A percentile compares a stretch with the other conserved stretches of the same genome.
Conservation (phyloP, 1,139 yeast genomes). For the Wickerhamomyces sp. region DNA sequence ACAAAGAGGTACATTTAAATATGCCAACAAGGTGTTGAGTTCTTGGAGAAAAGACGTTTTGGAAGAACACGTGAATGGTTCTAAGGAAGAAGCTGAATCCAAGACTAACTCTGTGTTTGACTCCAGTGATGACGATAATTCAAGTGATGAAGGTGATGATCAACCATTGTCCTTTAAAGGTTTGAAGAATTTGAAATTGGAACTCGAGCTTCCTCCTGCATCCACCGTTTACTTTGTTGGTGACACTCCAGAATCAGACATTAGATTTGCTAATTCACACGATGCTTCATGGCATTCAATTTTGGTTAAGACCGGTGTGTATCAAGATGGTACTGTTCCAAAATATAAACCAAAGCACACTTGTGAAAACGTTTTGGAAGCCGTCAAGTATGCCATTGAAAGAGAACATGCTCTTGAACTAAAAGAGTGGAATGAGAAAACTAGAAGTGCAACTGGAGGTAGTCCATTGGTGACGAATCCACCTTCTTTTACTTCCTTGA, state of each 20-base stretch:
- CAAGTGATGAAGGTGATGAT: constrained; percentile 29
- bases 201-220: constrained; percentile 68
- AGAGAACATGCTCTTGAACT: constrained; percentile 70
- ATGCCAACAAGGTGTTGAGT: constrained; percentile 69
- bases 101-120: neutral
- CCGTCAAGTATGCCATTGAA: constrained; percentile 78
- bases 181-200: constrained; percentile 27
- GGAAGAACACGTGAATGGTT: constrained; percentile 63
- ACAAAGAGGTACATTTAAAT: constrained; percentile 76
- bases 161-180: constrained; percentile 36
- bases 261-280: constrained; percentile 81
- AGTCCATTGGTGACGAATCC: neutral
- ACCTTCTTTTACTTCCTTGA: neutral
- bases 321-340: constrained; percentile 73
- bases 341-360: constrained; percentile 72
- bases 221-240: constrained; percentile 86
- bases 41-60: constrained; percentile 75
- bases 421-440: constrained; percentile 71
- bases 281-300: constrained; percentile 82
- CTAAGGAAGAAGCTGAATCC: constrained; percentile 19
- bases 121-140: constrained; percentile 29
- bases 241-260: constrained; percentile 89
- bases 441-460: neutral
- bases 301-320: constrained; percentile 82
- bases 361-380: constrained; percentile 71